Evolutionary conservation across 768 basidiomycete species (phyloP), one percentile per base, ranked within the genome.

Genomic region (Suillus ampliporus): DNA sequence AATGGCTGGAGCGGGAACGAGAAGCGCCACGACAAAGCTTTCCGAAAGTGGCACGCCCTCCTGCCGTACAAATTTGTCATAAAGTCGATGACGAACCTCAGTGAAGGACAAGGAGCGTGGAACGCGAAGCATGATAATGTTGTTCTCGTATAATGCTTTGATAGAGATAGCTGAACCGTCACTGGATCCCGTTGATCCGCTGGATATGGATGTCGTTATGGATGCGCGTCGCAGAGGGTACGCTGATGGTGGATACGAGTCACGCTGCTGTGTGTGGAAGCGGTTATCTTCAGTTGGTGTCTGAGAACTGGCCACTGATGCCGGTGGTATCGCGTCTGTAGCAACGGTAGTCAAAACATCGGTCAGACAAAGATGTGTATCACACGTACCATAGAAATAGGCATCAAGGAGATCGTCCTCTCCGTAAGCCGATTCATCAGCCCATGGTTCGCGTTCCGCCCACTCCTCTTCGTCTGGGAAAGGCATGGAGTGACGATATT

Each of bases 21-120:
- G 69, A 66, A 86, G 82, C 21, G 83, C 85, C 37, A 92, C 74
- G 9, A 79, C 80, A 70, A 92, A 92, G 1, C 79, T 74, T 8
- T 81, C 76, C 0, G 80, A 80, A 26, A 91, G 82, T 14, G 80
- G 77, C 47, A 87, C 66, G 53, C 81, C 82, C 71, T 87, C 88
- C 67, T 87, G 84, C 26, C 81, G 78, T n/a, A 83, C 80, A 69
- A 92, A 88, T 68, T 91, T 91, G 60, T 88, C 84, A 64, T 83
- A 83, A 28, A 93, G 76, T 53, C 83, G 82, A 57, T 77, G 76
- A 62, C 87, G 87, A 17, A 92, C 68, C 50, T 86, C 85, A 19
- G 73, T 67, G 60, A 87, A 82, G n/a, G 81, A 48, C 62, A 79
- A 78, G 46, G 79, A 75, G 64, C 80, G 80, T 14, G 83, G 74